phyloP scores from a whole-genome alignment of 345 rosid species.

The Orychophragmus violaceus region DNA sequence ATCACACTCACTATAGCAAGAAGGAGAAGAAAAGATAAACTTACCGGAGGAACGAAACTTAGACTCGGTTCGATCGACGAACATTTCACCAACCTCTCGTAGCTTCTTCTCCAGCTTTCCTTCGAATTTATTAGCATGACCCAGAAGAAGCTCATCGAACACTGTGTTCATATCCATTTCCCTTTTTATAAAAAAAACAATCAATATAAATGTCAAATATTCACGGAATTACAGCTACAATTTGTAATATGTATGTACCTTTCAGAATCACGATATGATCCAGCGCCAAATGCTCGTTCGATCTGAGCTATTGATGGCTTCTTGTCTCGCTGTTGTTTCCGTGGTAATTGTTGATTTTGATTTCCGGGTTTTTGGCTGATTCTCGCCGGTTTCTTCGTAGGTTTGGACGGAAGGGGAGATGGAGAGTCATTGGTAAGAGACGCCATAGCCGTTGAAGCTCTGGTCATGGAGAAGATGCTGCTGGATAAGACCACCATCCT shows the following conservation, averaged over 20 bases:
- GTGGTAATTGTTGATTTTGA: constrained; percentile 7
- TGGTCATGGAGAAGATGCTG: constrained; percentile 13
- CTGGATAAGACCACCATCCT: constrained; percentile 34
- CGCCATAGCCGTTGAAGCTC: constrained; percentile 20
- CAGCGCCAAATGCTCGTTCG: constrained; percentile 80
- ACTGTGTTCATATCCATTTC: constrained; percentile 41
- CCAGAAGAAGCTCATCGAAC: constrained; percentile 44
- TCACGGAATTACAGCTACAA: not conserved
- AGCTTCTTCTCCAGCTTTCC: constrained; percentile 56
- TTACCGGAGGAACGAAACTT: constrained; percentile 53
- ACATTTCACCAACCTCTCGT: constrained; percentile 66
- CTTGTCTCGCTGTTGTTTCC: constrained; percentile 23
- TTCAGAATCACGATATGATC: constrained; percentile 66
- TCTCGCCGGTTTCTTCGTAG: not conserved
- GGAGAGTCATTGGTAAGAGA: constrained; percentile 15
- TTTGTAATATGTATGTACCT: constrained; percentile 21
- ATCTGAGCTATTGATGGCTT: constrained; percentile 46
- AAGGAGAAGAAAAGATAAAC: not conserved
- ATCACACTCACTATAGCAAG: not conserved
- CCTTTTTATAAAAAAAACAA: constrained; percentile 12
- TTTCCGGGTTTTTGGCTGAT: not conserved
- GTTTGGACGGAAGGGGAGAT: constrained; percentile 7
- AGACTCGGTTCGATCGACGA: constrained; percentile 40
- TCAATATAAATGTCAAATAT: not conserved
- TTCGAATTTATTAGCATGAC: constrained; percentile 41